Conservation (phyloP, 495 filamentous ascomycete species). For the Lasiosphaeriaceae sp. region DNA sequence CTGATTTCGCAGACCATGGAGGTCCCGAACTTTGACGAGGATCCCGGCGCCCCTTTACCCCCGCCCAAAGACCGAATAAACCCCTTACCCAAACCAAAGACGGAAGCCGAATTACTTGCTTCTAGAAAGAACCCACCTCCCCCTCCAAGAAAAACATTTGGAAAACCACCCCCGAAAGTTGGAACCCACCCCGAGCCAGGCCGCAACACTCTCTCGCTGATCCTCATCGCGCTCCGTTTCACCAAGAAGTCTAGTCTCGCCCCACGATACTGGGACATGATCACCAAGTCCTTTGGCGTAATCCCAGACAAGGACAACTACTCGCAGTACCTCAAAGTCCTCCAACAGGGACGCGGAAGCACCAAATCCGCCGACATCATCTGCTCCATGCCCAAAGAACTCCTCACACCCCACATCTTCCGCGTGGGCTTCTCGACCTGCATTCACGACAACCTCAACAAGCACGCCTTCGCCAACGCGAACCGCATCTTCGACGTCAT, state of each 20-base stretch:
- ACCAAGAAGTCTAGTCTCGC: constrained; percentile 48
- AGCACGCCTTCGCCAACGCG: constrained; percentile 53
- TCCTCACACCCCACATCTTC: constrained; percentile 53
- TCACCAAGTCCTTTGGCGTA: constrained; percentile 55
- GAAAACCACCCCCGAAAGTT: constrained; percentile 32
- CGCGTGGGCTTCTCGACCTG: constrained; percentile 68
- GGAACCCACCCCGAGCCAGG: constrained; percentile 47
- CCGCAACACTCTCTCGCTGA: constrained; percentile 65
- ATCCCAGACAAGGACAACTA: constrained; percentile 67
- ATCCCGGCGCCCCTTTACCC: not conserved
- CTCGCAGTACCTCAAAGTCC: constrained; percentile 60
- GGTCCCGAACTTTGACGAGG: constrained; percentile 50
- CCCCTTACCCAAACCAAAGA: not conserved
- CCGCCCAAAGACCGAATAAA: not conserved
- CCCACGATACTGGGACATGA: constrained; percentile 66
- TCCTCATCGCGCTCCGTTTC: constrained; percentile 58
- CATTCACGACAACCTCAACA: constrained; percentile 65
- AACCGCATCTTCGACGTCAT: constrained; percentile 56
- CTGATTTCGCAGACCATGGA: constrained; percentile 75
- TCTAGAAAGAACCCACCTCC: not conserved
- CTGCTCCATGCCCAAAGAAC: constrained; percentile 39
- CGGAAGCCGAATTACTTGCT: not conserved
- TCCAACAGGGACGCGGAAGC: constrained; percentile 61
- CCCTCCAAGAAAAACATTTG: not conserved
- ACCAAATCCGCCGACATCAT: constrained; percentile 51